A percentile compares a stretch with the other conserved stretches of the same genome.
Conservation (phyloP, 768 basidiomycete species). For the Boletus edulis region DNA sequence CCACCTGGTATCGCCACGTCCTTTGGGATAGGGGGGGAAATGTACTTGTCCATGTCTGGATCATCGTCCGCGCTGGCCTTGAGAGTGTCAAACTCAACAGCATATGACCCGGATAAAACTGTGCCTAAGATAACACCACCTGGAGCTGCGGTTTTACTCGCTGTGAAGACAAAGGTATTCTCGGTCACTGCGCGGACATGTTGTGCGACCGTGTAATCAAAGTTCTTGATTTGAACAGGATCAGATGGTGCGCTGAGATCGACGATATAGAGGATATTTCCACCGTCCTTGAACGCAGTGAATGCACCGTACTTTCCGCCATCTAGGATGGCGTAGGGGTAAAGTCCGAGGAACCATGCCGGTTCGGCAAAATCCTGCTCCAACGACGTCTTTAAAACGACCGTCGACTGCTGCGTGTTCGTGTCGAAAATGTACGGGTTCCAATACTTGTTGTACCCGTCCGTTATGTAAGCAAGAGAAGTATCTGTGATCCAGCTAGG, state of each 20-base stretch:
- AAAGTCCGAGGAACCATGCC: slow-evolving; percentile 15
- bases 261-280: slow-evolving; percentile 33
- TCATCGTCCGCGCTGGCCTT: slow-evolving; percentile 14
- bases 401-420: slow-evolving; percentile 25
- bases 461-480: slow-evolving; percentile 55
- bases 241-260: slow-evolving; percentile 12
- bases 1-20: neutral
- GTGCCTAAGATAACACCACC: slow-evolving; percentile 10
- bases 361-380: slow-evolving; percentile 25
- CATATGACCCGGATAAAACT: neutral
- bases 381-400: slow-evolving; percentile 18
- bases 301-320: slow-evolving; percentile 24
- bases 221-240: neutral
- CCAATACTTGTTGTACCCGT: slow-evolving; percentile 54
- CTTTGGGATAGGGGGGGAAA: no score
- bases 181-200: slow-evolving; percentile 1
- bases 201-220: slow-evolving; percentile 11
- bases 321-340: slow-evolving; percentile 24
- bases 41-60: no score
- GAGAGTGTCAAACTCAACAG: neutral
- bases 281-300: slow-evolving; percentile 29
- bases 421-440: slow-evolving; percentile 41
- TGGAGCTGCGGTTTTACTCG: neutral
- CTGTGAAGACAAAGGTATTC: slow-evolving; percentile 14
- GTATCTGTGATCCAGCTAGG: slow-evolving; percentile 42